phyloP scores from a whole-genome alignment of 1,284 basidiomycete species.

The Exobasidium cylindrosporum region DNA sequence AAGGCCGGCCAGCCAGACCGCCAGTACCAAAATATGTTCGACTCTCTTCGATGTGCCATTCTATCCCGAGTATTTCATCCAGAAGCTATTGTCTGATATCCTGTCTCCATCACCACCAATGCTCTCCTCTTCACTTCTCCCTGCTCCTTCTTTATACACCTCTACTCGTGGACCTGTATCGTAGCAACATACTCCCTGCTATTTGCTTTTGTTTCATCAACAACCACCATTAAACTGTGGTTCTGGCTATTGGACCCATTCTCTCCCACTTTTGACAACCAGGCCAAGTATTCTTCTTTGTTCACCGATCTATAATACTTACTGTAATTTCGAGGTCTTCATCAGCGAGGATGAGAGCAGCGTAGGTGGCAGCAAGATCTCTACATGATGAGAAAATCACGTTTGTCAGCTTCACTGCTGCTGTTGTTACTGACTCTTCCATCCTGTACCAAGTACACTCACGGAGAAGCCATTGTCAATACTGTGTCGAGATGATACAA shows the following conservation, averaged over 20 bases:
- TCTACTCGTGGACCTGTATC: not conserved
- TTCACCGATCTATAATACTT: constrained; percentile 57
- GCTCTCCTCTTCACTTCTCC: not conserved
- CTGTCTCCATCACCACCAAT: too few relatives aligned
- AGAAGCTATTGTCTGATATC: too few relatives aligned
- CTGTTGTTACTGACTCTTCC: too few relatives aligned
- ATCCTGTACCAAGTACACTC: too few relatives aligned
- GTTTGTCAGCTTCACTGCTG: too few relatives aligned
- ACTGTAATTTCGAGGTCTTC: constrained; percentile 87
- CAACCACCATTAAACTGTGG: too few relatives aligned
- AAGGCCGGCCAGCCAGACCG: too few relatives aligned
- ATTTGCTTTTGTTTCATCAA: constrained; percentile 2
- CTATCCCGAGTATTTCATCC: not conserved
- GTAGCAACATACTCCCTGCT: not conserved
- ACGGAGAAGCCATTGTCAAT: not conserved
- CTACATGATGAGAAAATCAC: too few relatives aligned
- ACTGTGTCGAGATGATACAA: not conserved
- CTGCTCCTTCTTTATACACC: not conserved
- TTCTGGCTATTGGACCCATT: not conserved
- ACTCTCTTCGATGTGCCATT: too few relatives aligned
- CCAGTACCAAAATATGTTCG: too few relatives aligned
- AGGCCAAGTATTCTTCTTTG: not conserved
- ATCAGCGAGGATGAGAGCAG: constrained; percentile 81
- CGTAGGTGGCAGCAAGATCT: constrained; percentile 62
- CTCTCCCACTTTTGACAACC: not conserved